Evolutionary conservation across 2,329 filamentous ascomycete species (phyloP).

Genomic region (Fusarium incarnatum): DNA sequence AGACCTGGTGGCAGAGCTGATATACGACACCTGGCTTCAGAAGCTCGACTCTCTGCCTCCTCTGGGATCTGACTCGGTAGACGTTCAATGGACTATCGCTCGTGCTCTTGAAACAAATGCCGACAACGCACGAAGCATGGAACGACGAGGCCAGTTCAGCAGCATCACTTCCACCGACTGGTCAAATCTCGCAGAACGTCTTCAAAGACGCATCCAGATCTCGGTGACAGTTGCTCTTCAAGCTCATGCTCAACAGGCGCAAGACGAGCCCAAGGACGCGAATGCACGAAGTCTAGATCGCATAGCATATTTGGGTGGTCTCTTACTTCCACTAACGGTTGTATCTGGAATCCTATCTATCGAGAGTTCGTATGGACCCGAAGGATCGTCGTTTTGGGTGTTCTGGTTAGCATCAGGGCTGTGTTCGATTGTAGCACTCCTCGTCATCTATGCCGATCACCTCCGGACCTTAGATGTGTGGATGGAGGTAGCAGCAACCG

Average conservation of each 20-base stretch:
- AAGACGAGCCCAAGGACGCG: slow-evolving; percentile 42
- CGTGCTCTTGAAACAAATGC: slow-evolving; percentile 45
- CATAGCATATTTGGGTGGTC: slow-evolving; percentile 62
- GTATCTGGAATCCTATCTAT: slow-evolving; percentile 62
- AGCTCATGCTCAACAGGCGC: slow-evolving; percentile 11
- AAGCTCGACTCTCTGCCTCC: slow-evolving; percentile 39
- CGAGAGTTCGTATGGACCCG: slow-evolving; percentile 58
- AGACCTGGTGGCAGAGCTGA: slow-evolving; percentile 41
- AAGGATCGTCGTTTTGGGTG: slow-evolving; percentile 58
- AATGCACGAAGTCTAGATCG: slow-evolving; percentile 59
- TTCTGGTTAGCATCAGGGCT: slow-evolving; percentile 60
- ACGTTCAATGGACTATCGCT: slow-evolving; percentile 38
- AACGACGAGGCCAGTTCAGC: slow-evolving; percentile 32
- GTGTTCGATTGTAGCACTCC: slow-evolving; percentile 53
- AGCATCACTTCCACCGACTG: slow-evolving; percentile 36
- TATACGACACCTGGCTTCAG: slow-evolving; percentile 46
- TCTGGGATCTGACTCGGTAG: slow-evolving; percentile 16
- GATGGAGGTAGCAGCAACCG: slow-evolving; percentile 55
- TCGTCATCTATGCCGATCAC: slow-evolving; percentile 62
- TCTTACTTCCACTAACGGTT: slow-evolving; percentile 61
- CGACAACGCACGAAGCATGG: slow-evolving; percentile 37
- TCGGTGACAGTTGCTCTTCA: slow-evolving; percentile 23
- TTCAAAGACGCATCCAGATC: slow-evolving; percentile 42
- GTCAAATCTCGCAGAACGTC: slow-evolving; percentile 37
- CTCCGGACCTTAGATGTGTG: slow-evolving; percentile 60